phyloP scores from a whole-genome alignment of 768 basidiomycete species.

The Tricholoma hemisulphureum region DNA sequence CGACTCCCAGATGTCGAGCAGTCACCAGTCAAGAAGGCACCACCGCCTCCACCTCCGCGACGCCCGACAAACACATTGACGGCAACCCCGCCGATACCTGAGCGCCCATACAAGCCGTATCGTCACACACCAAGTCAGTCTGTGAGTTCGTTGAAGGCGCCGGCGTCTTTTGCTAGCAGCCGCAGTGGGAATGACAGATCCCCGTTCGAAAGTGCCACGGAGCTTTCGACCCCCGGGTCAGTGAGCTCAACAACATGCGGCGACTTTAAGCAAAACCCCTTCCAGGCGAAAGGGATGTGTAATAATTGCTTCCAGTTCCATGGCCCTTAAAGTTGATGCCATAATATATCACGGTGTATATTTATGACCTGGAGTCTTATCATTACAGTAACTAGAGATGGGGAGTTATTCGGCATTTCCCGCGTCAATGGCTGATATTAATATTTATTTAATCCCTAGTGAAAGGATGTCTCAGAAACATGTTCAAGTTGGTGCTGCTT shows the following conservation, averaged over 20 bases:
- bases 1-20: constrained; percentile 21
- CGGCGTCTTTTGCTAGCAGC: constrained; percentile 36
- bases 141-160: constrained; percentile 16
- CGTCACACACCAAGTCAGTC: constrained; percentile 17
- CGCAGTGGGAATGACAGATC: constrained; percentile 42
- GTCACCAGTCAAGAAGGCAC: constrained; percentile 41
- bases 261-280: constrained; percentile 65
- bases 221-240: constrained; percentile 32
- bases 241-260: constrained; percentile 36
- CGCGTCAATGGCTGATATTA: too few species aligned
- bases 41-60: constrained; percentile 68
- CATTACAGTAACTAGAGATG: too few species aligned
- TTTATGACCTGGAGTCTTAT: too few species aligned
- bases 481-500: too few species aligned
- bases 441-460: too few species aligned
- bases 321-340: constrained; percentile 18
- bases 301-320: constrained; percentile 64
- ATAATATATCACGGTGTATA: too few species aligned
- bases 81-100: constrained; percentile 49
- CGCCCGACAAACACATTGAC: constrained; percentile 34
- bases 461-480: too few species aligned
- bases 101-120: constrained; percentile 31
- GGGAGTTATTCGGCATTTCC: too few species aligned
- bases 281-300: constrained; percentile 64
- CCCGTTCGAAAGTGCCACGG: constrained; percentile 64